phyloP scores from a whole-genome alignment of 768 basidiomycete species.

The Mycena vulgaris region DNA sequence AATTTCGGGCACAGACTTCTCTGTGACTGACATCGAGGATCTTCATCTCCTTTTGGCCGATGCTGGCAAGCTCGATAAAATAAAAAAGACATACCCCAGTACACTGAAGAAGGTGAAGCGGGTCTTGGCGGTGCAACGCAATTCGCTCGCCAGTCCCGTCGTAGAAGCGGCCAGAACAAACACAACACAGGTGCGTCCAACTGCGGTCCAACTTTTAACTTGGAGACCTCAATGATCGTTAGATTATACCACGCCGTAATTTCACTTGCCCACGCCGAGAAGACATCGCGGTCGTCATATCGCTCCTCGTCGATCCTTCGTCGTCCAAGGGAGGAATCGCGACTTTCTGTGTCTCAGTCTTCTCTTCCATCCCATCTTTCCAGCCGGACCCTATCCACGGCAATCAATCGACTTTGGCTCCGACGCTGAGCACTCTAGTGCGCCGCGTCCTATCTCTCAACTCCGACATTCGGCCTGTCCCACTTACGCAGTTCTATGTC shows the following conservation, averaged over 20 bases:
- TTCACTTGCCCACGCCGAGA: conserved; percentile 61
- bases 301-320: conserved; percentile 59
- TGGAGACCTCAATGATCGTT: conserved; percentile 1
- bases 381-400: conserved; percentile 43
- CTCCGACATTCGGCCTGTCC: conserved; percentile 33
- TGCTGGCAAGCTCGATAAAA: conserved; percentile 43
- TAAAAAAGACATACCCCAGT: conserved; percentile 53
- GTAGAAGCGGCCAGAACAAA: conserved; percentile 56
- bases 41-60: conserved; percentile 55
- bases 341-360: conserved; percentile 54
- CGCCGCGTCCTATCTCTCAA: conserved; percentile 48
- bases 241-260: conserved; percentile 62
- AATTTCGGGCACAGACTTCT: conserved; percentile 6
- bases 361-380: conserved; percentile 44
- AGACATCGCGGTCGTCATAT: conserved; percentile 62
- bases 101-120: conserved; percentile 57
- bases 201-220: background rate
- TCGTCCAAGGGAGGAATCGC: conserved; percentile 49
- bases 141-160: conserved; percentile 50
- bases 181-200: conserved; percentile 49
- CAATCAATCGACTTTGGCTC: conserved; percentile 50
- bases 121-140: conserved; percentile 49
- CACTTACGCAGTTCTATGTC: conserved; percentile 63
- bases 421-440: conserved; percentile 54
- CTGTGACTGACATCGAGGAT: conserved; percentile 64